Percentiles rank a stretch among this genome's conserved stretches.
These are phyloP conservation scores for Drechslerella stenobrocha DNA, from an alignment of 2,329 filamentous ascomycete species.

Conservation along the genomic window DNA sequence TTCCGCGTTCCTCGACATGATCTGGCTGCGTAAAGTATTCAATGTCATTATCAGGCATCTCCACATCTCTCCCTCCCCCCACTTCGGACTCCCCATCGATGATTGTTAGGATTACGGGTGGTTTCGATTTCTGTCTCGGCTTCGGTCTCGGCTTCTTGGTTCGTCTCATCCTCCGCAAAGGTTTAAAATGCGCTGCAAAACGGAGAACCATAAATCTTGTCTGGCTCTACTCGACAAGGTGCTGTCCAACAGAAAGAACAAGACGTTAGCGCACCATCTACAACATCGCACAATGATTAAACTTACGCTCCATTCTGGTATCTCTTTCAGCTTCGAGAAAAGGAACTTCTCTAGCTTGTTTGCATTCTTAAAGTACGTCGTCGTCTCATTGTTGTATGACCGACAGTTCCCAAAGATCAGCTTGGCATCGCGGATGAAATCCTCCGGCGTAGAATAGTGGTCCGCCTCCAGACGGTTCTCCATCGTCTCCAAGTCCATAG, in stretches of 20 bases:
- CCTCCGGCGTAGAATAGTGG: constrained; percentile 85
- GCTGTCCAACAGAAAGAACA: constrained; percentile 9
- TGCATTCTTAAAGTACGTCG: constrained; percentile 90
- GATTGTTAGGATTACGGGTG: too few relatives aligned
- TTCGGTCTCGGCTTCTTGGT: neutral
- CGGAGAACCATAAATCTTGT: constrained; percentile 16
- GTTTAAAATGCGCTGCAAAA: neutral
- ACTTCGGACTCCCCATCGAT: neutral
- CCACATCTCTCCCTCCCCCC: neutral
- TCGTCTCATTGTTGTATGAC: constrained; percentile 93
- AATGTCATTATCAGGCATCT: neutral
- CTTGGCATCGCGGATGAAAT: constrained; percentile 85
- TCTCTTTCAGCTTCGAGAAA: constrained; percentile 54
- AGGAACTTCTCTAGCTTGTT: constrained; percentile 72
- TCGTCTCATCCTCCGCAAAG: too few relatives aligned
- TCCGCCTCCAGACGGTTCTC: constrained; percentile 93
- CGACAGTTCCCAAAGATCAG: constrained; percentile 94
- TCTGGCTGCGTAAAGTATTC: neutral
- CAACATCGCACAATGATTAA: neutral
- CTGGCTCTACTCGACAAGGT: constrained; percentile 36
- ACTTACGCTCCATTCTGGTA: constrained; percentile 54
- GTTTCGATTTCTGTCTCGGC: constrained; percentile 5
- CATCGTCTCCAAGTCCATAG: constrained; percentile 83
- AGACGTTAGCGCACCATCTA: constrained; percentile 6
- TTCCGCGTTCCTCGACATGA: neutral